Percentiles rank a stretch among this genome's conserved stretches.
These are phyloP conservation scores for Tuber borchii DNA, from an alignment of 495 filamentous ascomycete species.

Conservation along the genomic window DNA sequence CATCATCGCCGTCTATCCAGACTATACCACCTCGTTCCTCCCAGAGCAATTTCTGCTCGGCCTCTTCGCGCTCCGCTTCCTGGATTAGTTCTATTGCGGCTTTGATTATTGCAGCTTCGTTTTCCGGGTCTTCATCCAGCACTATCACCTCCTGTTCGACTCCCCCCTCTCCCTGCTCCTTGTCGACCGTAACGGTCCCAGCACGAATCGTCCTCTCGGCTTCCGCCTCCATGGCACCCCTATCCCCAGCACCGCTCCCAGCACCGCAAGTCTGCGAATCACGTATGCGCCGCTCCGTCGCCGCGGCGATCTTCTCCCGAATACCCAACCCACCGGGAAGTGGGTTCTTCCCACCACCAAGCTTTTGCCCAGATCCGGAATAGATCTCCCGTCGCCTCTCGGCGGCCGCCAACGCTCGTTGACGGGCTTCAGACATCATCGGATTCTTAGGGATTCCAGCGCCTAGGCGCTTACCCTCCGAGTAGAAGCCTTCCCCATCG, in stretches of 20 bases:
- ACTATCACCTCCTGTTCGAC: background rate
- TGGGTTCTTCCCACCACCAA: slow-evolving; percentile 57
- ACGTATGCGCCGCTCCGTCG: slow-evolving; percentile 61
- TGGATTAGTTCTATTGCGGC: slow-evolving; percentile 83
- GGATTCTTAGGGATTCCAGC: slow-evolving; percentile 39
- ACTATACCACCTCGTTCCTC: slow-evolving; percentile 19
- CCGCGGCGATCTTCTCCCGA: slow-evolving; percentile 65
- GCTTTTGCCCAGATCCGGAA: slow-evolving; percentile 62
- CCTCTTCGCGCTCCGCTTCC: slow-evolving; percentile 62
- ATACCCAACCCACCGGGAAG: slow-evolving; percentile 62
- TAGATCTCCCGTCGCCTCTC: slow-evolving; percentile 59
- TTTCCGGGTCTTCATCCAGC: slow-evolving; percentile 68
- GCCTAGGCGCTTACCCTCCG: slow-evolving; percentile 66
- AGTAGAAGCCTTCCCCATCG: slow-evolving; percentile 84
- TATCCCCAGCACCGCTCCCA: slow-evolving; percentile 51
- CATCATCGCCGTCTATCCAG: slow-evolving; percentile 28
- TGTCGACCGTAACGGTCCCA: slow-evolving; percentile 74
- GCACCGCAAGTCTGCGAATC: slow-evolving; percentile 70
- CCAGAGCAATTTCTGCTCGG: slow-evolving; percentile 52
- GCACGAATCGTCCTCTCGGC: slow-evolving; percentile 62
- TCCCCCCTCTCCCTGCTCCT: slow-evolving; percentile 38
- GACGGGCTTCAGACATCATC: slow-evolving; percentile 66
- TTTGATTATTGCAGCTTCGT: slow-evolving; percentile 80
- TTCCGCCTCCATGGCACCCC: slow-evolving; percentile 55
- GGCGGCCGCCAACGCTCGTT: slow-evolving; percentile 67